Evolutionary conservation across 2,329 filamentous ascomycete genomes (phyloP), one percentile per base, ranked within the genome.

Genomic region (Fusarium domesticum): DNA sequence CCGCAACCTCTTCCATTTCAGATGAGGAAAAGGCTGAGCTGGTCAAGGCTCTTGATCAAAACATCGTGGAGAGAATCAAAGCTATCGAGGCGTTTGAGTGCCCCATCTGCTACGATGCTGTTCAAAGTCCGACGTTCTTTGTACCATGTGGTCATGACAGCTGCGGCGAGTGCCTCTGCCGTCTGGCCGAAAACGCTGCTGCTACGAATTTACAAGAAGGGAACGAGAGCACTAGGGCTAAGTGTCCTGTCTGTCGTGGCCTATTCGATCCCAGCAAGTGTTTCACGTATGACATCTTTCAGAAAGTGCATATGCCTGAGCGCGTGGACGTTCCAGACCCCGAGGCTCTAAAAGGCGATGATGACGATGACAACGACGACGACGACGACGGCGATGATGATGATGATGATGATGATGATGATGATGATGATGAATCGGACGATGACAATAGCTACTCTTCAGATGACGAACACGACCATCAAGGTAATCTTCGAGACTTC

Each of bases 61-160:
- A 79, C 14, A 85, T 89, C 11, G 74, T 95, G 15, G 60, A 71
- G n/a, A 80, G 88, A 6, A 76, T 93, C 60, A 85, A 72, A 54
- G 62, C 60, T 2, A 62, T 65, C 1, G 73, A 81, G 1, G 77
- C 73, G 2, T 88, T 92, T 38, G 85, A 91, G 61, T 95, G 90
- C 59, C 87, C 87, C 0, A 83, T 93, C 16, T 96, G 90, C 63
- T 84, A 87, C 46, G 90, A 96, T 58, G 82, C 75, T 3, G 80
- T 85, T 6, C 74, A 78, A 12, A 90, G 91, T 50, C 87, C 88
- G 0, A 79, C 79, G 3, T 87, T 95, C 51, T 85, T 91, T 64
- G 74, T 89, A 39, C 89, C 89, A 1, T 96, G 90, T 59, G 90
- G 90, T 2, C 90, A 96, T 60, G 81, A 84, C 47, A 82, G 83